Base-by-base conservation (phyloP, 805 yeast genomes). In the Sugiyamaella smithiae region DNA sequence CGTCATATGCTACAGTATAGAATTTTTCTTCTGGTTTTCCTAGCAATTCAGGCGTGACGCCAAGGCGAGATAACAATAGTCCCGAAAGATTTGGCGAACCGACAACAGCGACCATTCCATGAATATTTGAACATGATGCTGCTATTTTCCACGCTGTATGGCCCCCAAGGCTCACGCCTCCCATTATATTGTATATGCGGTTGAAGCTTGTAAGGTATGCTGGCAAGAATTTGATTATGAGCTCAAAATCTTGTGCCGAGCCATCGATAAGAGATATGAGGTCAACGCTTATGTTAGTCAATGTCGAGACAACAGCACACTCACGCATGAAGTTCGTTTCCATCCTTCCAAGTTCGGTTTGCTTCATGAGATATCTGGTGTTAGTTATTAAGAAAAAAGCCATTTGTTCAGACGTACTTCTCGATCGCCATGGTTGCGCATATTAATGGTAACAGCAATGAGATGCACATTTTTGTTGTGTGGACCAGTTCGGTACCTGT, bases 161-260 rank as follows among this genome's bases (percentile, higher is more conserved):
- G 0, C 79, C 85, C 2, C 84, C 84, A 41, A 78, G 66, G 0
- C 83, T 77, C 35, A 68, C 67, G 1, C 85, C 85, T 11, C 71
- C 58, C 28, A 76, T 60, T 35, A 74, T 68, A 57, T 72, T 49
- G 38, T 33, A 41, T 31, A 52, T 46, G n/a, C 72, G 49, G 45
- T 50, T 26, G 23, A 45, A 40, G 33, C 59, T 58, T 57, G 60
- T 53, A 60, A 70, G 45, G 61, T 54, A 54, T 11, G 49, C 41
- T 4, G 80, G 81, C 31, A 77, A 58, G 49, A 66, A 73, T 53
- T 70, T 71, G 55, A 75, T 70, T 17, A 77, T 57, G 22, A 70
- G 57, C 49, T 65, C 69, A 42, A 74, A 60, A 50, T 79, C 82
- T 8, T 65, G 67, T 1, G 75, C 69, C 3, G 69, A 69, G 4